phyloP scores from a whole-genome alignment of 768 basidiomycete genomes.

The Serendipita sp. region DNA sequence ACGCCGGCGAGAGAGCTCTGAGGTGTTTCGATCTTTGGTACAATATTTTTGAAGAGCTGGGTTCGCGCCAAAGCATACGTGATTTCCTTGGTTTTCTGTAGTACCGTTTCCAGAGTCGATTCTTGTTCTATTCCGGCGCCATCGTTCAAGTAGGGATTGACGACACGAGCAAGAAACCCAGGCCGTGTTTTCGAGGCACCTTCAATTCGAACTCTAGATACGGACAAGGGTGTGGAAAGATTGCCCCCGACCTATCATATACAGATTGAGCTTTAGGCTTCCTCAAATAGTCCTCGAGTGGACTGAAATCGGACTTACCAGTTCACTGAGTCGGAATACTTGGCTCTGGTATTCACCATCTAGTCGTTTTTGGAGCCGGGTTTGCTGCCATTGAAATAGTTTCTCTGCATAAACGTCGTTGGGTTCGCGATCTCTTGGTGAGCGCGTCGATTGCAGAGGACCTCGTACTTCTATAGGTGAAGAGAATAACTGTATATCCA shows the following conservation, averaged over 20 bases:
- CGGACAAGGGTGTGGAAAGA: slow-evolving; percentile 42
- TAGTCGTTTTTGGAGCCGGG: slow-evolving; percentile 49
- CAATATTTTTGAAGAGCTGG: slow-evolving; percentile 57
- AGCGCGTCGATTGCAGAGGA: slow-evolving; percentile 6
- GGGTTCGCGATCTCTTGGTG: slow-evolving; percentile 12
- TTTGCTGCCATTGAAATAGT: slow-evolving; percentile 53
- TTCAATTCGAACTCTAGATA: slow-evolving; percentile 67
- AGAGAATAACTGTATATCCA: background rate
- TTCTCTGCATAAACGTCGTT: slow-evolving; percentile 30
- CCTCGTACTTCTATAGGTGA: background rate
- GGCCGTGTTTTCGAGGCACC: slow-evolving; percentile 58
- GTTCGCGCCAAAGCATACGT: slow-evolving; percentile 50
- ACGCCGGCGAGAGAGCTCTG: slow-evolving; percentile 33
- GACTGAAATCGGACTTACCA: slow-evolving; percentile 27
- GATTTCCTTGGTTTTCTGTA: slow-evolving; percentile 53
- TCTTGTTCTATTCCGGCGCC: slow-evolving; percentile 11
- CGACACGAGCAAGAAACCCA: slow-evolving; percentile 65
- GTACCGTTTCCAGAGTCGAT: slow-evolving; percentile 40
- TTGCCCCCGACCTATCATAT: slow-evolving; percentile 46
- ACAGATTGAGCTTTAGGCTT: background rate
- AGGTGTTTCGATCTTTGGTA: slow-evolving; percentile 44
- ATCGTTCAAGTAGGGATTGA: slow-evolving; percentile 43
- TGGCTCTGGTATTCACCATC: slow-evolving; percentile 65
- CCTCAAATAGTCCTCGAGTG: background rate
- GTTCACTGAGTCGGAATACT: slow-evolving; percentile 40